Evolutionary conservation across 208 protist species (phyloP).

Genomic region (Porcisia hertigi): DNA sequence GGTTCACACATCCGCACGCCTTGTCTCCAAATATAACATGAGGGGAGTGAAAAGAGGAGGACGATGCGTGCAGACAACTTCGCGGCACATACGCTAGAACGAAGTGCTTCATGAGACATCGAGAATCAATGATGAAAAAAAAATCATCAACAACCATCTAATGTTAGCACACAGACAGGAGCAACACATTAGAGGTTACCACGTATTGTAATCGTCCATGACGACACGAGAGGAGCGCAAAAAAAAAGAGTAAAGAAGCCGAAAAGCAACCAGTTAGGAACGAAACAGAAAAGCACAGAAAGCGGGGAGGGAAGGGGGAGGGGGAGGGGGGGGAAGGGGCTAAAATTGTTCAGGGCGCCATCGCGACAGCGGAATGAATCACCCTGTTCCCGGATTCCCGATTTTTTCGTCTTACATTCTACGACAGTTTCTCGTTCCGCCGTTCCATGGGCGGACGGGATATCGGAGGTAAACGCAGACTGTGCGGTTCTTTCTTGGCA

Average conservation of each 20-base stretch:
- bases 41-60: neutral
- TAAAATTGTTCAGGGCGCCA: too few species aligned
- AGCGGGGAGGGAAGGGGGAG: too few species aligned
- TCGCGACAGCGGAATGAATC: neutral
- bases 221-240: neutral
- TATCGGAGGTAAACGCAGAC: conserved; percentile 23
- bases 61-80: neutral
- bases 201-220: neutral
- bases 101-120: neutral
- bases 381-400: neutral
- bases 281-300: neutral
- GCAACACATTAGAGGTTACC: neutral
- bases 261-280: neutral
- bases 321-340: too few species aligned
- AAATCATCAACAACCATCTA: neutral
- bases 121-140: neutral
- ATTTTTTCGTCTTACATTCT: neutral
- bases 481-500: neutral
- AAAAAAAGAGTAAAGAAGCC: neutral
- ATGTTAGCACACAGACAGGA: neutral
- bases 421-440: conserved; percentile 15
- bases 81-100: neutral
- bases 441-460: conserved; percentile 8
- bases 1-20: neutral
- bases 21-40: neutral